Evolutionary conservation across 371 early-diverging fungal genomes (phyloP).

Genomic region (Nematocida sp.): DNA sequence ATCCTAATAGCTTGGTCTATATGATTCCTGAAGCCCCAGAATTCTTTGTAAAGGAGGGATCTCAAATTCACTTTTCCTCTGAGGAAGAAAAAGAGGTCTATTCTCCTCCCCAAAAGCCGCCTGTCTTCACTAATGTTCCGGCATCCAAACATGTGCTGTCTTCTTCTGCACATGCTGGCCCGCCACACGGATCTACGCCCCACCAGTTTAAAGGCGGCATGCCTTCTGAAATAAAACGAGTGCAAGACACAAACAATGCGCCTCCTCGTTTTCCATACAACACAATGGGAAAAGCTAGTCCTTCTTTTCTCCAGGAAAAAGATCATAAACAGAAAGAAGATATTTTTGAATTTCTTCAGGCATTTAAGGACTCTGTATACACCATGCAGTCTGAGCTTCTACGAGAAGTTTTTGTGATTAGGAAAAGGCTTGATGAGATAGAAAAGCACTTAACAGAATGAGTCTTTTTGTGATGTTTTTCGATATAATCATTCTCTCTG

Average conservation of each 20-base stretch:
- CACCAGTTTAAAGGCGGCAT: not conserved
- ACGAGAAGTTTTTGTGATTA: constrained; percentile 33
- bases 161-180: not conserved
- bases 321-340: not conserved
- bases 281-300: not conserved
- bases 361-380: constrained; percentile 50
- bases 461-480: not conserved
- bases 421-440: constrained; percentile 44
- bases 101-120: not conserved
- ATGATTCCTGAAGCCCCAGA: not conserved
- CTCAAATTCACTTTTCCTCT: not conserved
- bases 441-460: constrained; percentile 10
- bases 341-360: constrained; percentile 22
- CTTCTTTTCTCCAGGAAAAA: not conserved
- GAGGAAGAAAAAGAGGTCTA: too few relatives aligned
- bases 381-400: constrained; percentile 37
- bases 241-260: not conserved
- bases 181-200: not conserved
- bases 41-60: not conserved
- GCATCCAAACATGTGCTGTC: not conserved
- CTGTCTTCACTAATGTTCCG: not conserved
- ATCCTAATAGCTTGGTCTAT: not conserved
- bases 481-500: not conserved
- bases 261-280: not conserved
- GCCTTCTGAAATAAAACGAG: not conserved